Conservation (phyloP, 257 asterid species). For the Nicotiana benthamiana region DNA sequence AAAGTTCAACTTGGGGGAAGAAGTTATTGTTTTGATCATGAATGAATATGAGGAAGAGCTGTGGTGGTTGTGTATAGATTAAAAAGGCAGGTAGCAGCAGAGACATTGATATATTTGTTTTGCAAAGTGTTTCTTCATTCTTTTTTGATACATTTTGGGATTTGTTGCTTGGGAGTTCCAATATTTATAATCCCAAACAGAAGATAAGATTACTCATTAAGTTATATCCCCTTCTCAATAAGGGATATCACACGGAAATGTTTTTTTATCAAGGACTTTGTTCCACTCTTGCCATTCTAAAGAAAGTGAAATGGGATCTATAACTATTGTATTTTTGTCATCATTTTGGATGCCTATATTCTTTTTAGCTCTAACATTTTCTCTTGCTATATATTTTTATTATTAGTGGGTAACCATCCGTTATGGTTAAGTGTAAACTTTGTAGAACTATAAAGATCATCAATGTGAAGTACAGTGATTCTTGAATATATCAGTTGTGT, state of each 20-base stretch:
- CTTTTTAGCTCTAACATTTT: background rate
- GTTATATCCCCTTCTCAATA: conserved; percentile 8
- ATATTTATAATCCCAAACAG: background rate
- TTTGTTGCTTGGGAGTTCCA: background rate
- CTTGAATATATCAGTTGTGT: background rate
- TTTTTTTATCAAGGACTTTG: background rate
- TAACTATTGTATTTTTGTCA: background rate
- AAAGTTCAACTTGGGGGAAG: background rate
- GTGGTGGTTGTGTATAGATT: conserved; percentile 10
- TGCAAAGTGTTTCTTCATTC: conserved; percentile 14
- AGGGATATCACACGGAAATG: conserved; percentile 3
- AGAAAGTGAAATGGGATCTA: background rate
- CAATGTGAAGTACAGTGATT: background rate
- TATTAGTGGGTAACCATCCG: background rate
- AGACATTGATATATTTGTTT: conserved; percentile 7
- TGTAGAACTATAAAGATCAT: background rate
- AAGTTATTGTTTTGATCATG: background rate
- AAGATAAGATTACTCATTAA: background rate
- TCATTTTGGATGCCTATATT: background rate
- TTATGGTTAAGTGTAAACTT: background rate
- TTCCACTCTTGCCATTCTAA: background rate
- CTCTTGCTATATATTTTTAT: background rate
- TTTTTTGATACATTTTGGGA: conserved; percentile 8
- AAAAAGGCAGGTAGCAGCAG: conserved; percentile 6
- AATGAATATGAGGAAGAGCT: background rate